These are phyloP conservation scores for Chaetoceros muelleri DNA, from an alignment of 108 stramenopile genomes.

Conservation along the genomic window DNA sequence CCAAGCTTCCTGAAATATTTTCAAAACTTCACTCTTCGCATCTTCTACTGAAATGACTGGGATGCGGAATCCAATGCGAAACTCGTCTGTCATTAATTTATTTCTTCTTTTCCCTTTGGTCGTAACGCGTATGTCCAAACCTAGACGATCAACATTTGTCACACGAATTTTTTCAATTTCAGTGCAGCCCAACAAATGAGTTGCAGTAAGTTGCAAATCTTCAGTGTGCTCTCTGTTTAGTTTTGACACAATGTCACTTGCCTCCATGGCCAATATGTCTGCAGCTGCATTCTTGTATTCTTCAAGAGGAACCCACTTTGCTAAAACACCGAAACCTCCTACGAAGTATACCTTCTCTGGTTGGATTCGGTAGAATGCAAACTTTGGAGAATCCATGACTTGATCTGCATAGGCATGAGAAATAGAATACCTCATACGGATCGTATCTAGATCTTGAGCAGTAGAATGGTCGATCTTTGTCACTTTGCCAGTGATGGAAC, in stretches of 20 bases:
- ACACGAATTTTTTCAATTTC: conserved; percentile 62
- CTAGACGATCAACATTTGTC: conserved; percentile 89
- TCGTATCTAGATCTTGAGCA: conserved; percentile 67
- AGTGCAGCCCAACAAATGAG: conserved; percentile 56
- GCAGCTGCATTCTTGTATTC: conserved; percentile 81
- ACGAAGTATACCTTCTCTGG: conserved; percentile 90
- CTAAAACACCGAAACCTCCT: conserved; percentile 91
- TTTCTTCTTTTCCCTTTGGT: conserved; percentile 53
- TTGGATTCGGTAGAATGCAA: conserved; percentile 82
- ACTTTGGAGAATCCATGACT: conserved; percentile 89
- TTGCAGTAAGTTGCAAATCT: conserved; percentile 51
- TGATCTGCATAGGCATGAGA: conserved; percentile 93
- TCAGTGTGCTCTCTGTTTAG: conserved; percentile 60
- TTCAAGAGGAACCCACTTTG: conserved; percentile 85
- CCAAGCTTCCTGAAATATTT: conserved; percentile 97
- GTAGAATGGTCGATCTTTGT: conserved; percentile 48
- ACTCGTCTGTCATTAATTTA: conserved; percentile 89
- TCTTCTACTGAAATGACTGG: conserved; percentile 90
- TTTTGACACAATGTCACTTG: conserved; percentile 54
- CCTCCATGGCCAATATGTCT: conserved; percentile 92
- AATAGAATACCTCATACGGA: conserved; percentile 86
- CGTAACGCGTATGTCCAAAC: conserved; percentile 92
- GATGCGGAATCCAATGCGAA: conserved; percentile 88
- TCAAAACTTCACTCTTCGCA: conserved; percentile 94
- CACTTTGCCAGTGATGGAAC: conserved; percentile 82